phyloP scores from a whole-genome alignment of 140 eudicot genomes.

The Oenanthe javanica region DNA sequence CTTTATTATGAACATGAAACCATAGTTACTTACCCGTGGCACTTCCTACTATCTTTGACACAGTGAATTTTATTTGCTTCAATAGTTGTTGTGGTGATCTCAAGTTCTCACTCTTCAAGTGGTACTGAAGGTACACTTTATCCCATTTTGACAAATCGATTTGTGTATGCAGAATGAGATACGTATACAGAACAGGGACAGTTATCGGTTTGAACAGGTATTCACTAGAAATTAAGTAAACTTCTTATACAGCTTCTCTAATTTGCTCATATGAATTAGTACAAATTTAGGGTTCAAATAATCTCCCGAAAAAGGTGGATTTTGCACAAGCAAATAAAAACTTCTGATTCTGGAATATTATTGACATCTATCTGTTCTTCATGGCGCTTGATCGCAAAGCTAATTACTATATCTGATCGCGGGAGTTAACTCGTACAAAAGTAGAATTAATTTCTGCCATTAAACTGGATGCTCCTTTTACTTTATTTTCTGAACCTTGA shows the following conservation, averaged over 20 bases:
- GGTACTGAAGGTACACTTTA: not conserved
- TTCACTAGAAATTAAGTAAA: not conserved
- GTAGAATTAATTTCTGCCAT: not conserved
- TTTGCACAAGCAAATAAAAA: not conserved
- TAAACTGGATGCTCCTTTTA: not conserved
- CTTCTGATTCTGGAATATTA: not conserved
- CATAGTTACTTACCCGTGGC: no score
- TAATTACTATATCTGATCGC: not conserved
- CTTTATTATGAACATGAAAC: not conserved
- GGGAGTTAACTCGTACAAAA: not conserved
- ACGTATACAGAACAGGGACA: slow-evolving; percentile 71
- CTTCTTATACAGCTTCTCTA: not conserved
- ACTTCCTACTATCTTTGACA: not conserved
- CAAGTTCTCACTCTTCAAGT: not conserved
- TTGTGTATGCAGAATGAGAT: slow-evolving; percentile 78
- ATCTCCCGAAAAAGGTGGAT: not conserved
- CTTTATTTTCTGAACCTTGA: not conserved
- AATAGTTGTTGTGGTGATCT: not conserved
- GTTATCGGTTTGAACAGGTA: slow-evolving; percentile 95
- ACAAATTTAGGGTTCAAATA: not conserved
- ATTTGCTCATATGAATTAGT: not conserved
- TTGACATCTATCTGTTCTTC: not conserved
- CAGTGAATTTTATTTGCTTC: not conserved
- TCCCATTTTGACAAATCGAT: slow-evolving; percentile 13
- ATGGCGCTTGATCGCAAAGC: not conserved